Evolutionary conservation across 805 yeast species (phyloP).

Genomic region (Dipodascus albidus): DNA sequence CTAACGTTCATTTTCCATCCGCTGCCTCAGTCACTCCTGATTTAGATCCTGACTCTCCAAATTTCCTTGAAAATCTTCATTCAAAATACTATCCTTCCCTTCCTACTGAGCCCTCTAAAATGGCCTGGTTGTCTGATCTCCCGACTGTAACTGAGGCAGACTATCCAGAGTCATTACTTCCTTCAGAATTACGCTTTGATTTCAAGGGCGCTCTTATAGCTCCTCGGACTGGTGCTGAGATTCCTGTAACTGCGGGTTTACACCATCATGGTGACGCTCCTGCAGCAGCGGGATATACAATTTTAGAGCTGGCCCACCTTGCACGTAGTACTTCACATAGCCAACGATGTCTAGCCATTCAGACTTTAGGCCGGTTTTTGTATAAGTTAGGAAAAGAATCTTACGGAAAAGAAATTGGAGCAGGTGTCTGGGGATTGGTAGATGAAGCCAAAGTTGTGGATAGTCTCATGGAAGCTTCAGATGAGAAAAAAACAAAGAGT

Average conservation of each 20-base stretch:
- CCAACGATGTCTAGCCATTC: constrained; percentile 79
- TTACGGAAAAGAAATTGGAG: constrained; percentile 36
- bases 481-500: constrained; percentile 50
- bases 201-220: constrained; percentile 70
- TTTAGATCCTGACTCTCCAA: constrained; percentile 62
- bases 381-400: constrained; percentile 56
- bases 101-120: constrained; percentile 66
- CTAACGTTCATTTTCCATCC: constrained; percentile 32
- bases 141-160: constrained; percentile 31
- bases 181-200: constrained; percentile 71
- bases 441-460: constrained; percentile 53
- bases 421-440: constrained; percentile 60
- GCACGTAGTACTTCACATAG: constrained; percentile 70
- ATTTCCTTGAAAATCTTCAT: constrained; percentile 67
- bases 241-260: constrained; percentile 55
- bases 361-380: constrained; percentile 76
- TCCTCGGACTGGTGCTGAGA: constrained; percentile 36
- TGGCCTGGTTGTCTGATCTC: constrained; percentile 72
- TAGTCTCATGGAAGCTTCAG: constrained; percentile 48
- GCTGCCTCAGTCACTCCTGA: constrained; percentile 38
- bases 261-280: constrained; percentile 92
- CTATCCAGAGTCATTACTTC: constrained; percentile 21
- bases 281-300: constrained; percentile 82
- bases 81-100: constrained; percentile 82
- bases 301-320: constrained; percentile 69